A percentile compares a stretch with the other conserved stretches of the same genome.
phyloP scores from a whole-genome alignment of 2,329 filamentous ascomycete genomes.

The Cadophora malorum region DNA sequence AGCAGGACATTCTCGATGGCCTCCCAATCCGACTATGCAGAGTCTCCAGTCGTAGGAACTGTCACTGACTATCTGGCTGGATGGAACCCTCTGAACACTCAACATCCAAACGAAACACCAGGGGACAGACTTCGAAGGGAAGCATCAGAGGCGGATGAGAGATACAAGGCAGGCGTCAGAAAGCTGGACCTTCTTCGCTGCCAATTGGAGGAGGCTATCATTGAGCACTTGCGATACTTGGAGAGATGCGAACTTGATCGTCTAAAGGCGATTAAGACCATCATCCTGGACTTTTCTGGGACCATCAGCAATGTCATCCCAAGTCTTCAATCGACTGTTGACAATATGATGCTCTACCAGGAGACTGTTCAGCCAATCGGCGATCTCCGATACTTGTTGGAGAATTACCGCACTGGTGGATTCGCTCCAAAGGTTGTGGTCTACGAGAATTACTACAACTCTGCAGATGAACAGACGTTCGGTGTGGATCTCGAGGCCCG shows the following conservation, averaged over 20 bases:
- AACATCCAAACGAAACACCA: constrained; percentile 91
- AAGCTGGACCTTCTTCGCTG: constrained; percentile 91
- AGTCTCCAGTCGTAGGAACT: constrained; percentile 81
- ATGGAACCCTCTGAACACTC: constrained; percentile 92
- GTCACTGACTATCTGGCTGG: constrained; percentile 89
- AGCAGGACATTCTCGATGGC: constrained; percentile 77
- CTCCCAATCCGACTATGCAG: constrained; percentile 63
- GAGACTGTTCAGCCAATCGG: constrained; percentile 95
- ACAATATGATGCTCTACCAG: constrained; percentile 99
- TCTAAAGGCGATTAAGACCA: constrained; percentile 97
- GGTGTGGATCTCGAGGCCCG: constrained; percentile 97
- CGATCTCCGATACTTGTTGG: constrained; percentile 90
- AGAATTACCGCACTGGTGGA: constrained; percentile 94
- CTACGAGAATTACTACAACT: constrained; percentile 99
- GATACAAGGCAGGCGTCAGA: constrained; percentile 85
- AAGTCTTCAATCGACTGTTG: constrained; percentile 91
- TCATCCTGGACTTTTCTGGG: constrained; percentile 95
- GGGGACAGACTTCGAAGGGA: constrained; percentile 86
- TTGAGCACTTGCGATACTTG: constrained; percentile 91
- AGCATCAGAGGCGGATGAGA: constrained; percentile 87
- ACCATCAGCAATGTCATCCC: constrained; percentile 98
- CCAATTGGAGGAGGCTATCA: constrained; percentile 93
- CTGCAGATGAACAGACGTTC: constrained; percentile 96
- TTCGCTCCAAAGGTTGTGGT: constrained; percentile 90
- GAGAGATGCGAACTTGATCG: constrained; percentile 97